Evolutionary conservation across 2,329 filamentous ascomycete genomes (phyloP).

Genomic region (Ceratocystis colombiana): DNA sequence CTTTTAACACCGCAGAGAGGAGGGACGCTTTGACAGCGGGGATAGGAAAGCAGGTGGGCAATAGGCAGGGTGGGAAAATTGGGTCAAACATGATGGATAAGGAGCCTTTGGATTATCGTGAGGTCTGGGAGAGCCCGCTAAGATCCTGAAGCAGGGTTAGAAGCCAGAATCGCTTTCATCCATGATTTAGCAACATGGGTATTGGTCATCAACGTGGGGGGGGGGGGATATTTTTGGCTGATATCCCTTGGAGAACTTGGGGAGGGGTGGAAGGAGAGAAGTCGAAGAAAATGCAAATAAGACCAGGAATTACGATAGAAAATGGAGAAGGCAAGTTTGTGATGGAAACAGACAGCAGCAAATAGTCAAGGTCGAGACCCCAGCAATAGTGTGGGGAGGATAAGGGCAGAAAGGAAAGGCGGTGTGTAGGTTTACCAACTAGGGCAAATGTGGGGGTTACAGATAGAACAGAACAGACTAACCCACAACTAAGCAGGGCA

Average conservation of each 20-base stretch:
- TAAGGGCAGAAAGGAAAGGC: conserved; percentile 10
- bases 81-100: background rate
- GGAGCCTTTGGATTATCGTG: background rate
- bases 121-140: background rate
- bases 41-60: background rate
- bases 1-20: background rate
- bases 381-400: background rate
- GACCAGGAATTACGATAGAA: background rate
- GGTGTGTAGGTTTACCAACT: background rate
- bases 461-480: background rate
- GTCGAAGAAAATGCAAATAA: background rate
- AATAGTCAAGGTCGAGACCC: background rate
- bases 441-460: background rate
- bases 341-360: too few relatives aligned
- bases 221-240: background rate
- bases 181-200: background rate
- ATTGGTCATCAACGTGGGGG: background rate
- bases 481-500: background rate
- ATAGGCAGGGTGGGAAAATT: background rate
- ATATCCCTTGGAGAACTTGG: too few relatives aligned
- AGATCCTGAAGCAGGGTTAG: too few relatives aligned
- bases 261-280: background rate
- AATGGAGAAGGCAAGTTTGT: too few relatives aligned
- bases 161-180: background rate
- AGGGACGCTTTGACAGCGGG: background rate